Conservation (phyloP, 345 rosid species). For the Passiflora organensis region DNA sequence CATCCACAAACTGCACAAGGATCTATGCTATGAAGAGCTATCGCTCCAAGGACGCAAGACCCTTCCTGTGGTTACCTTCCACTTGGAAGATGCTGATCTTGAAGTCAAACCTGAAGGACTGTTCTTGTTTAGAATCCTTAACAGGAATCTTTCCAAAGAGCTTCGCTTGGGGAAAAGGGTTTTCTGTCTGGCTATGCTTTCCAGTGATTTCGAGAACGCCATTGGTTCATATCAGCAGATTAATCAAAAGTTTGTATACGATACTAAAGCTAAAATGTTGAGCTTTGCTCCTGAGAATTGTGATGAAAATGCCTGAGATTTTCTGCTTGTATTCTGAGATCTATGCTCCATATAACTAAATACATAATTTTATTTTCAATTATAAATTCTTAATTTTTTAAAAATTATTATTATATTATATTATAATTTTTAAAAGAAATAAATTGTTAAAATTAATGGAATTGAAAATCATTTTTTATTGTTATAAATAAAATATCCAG, state of each 20-base stretch:
- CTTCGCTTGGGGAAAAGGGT: background rate
- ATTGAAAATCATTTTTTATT: no score
- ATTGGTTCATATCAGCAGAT: background rate
- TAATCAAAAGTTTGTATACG: constrained; percentile 1
- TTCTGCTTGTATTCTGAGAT: background rate
- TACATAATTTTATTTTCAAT: no score
- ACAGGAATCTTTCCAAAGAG: no score
- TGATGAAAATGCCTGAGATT: background rate
- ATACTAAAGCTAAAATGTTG: background rate
- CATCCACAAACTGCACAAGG: background rate
- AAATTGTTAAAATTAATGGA: no score
- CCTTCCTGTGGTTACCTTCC: background rate
- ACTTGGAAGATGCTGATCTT: background rate
- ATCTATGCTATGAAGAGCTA: constrained; percentile 1
- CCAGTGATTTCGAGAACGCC: background rate
- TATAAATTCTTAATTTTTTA: no score
- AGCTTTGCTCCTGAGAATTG: background rate
- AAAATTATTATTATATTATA: no score
- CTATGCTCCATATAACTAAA: no score
- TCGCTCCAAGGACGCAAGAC: background rate
- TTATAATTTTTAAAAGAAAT: no score
- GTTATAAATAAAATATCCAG: no score
- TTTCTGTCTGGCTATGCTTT: background rate
- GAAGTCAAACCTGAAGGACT: background rate
- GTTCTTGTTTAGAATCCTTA: background rate